A percentile compares a stretch with the other conserved stretches of the same genome.
Conservation (phyloP, 169 alveolate species). For the Eimeria sp. region DNA sequence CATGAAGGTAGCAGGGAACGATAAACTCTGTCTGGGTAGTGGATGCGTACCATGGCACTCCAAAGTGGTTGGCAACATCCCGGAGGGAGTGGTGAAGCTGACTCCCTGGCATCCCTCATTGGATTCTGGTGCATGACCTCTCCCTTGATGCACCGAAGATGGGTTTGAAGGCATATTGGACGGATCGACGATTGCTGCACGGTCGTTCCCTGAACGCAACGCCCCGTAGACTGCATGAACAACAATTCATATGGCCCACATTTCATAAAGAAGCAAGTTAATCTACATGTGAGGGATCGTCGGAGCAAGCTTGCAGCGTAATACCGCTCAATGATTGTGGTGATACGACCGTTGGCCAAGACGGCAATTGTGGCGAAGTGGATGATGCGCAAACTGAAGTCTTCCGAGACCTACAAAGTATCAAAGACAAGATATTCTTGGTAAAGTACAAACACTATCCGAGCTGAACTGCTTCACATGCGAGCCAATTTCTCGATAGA, state of each 20-base stretch:
- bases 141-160: neutral
- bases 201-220: neutral
- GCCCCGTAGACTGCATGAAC: neutral
- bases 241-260: neutral
- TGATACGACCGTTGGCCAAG: neutral
- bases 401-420: slow-evolving; percentile 4
- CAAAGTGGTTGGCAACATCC: neutral
- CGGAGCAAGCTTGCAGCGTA: neutral
- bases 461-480: neutral
- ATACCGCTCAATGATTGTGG: neutral
- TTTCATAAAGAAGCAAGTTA: neutral
- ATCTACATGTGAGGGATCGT: neutral
- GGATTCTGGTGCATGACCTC: neutral
- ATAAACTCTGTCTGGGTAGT: neutral
- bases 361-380: neutral
- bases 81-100: slow-evolving; percentile 7
- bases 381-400: neutral
- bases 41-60: slow-evolving; percentile 15
- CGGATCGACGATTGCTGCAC: neutral
- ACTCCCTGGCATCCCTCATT: neutral
- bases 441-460: neutral
- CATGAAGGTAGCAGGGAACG: neutral
- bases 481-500: neutral
- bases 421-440: neutral
- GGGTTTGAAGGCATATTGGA: slow-evolving; percentile 9